Conservation (phyloP, 345 rosid genomes). For the Eutrema yunnanense region DNA sequence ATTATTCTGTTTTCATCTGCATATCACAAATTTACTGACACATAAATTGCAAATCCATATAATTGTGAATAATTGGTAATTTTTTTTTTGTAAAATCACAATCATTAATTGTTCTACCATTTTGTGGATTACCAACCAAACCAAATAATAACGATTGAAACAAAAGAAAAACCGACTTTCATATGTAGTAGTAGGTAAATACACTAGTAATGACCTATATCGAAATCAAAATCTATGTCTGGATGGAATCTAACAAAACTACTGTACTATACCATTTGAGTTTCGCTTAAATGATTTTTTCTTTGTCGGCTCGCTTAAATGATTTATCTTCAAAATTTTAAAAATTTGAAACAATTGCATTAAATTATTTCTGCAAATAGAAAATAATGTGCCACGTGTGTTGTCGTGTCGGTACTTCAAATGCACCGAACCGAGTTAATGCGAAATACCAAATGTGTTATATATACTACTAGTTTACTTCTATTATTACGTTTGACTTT, state of each 20-base stretch:
- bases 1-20: not conserved
- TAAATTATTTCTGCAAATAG: not conserved
- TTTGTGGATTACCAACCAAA: not conserved
- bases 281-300: not conserved
- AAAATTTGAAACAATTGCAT: constrained; percentile 1
- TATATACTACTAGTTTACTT: not conserved
- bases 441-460: not conserved
- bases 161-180: not conserved
- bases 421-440: constrained; percentile 18
- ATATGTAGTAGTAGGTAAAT: not conserved
- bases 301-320: not conserved
- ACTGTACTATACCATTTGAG: not conserved
- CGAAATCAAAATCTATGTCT: not conserved
- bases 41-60: not conserved
- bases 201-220: not conserved
- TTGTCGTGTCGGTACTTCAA: constrained; percentile 17
- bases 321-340: not conserved
- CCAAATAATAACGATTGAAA: not conserved
- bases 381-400: constrained; percentile 3
- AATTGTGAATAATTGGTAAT: not conserved
- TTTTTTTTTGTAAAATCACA: not conserved
- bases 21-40: not conserved
- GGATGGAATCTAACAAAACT: constrained; percentile 10
- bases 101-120: not conserved
- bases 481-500: not conserved